Percentiles rank a stretch among this genome's conserved stretches.
These are phyloP conservation scores for Russula sp. DNA, from an alignment of 768 basidiomycete species.

Conservation along the genomic window DNA sequence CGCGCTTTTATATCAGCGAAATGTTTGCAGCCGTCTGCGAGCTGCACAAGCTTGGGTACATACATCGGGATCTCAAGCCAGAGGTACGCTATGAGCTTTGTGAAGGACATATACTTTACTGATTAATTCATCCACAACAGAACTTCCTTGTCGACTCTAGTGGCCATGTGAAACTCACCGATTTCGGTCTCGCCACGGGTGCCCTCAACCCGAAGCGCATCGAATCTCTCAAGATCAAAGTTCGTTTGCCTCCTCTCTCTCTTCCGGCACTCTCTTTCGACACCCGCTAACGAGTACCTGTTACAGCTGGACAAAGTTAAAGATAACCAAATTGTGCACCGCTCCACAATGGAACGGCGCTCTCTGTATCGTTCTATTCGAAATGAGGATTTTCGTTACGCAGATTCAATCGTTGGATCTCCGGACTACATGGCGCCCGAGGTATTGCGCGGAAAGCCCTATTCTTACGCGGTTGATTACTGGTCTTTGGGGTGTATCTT, in stretches of 20 bases:
- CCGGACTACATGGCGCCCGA: conserved; percentile 99
- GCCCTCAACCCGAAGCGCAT: conserved; percentile 93
- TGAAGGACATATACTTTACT: background rate
- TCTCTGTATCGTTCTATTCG: conserved; percentile 93
- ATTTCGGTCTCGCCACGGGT: conserved; percentile 96
- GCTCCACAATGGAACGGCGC: conserved; percentile 91
- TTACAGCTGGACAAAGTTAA: conserved; percentile 93
- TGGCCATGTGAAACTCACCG: conserved; percentile 96
- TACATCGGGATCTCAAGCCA: conserved; percentile 96
- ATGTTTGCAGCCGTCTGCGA: conserved; percentile 96
- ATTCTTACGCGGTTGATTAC: conserved; percentile 94
- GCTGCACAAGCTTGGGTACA: conserved; percentile 95
- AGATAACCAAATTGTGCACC: conserved; percentile 83
- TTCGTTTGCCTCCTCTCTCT: conserved; percentile 35
- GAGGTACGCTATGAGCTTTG: conserved; percentile 58
- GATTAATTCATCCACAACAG: conserved; percentile 40
- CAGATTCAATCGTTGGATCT: conserved; percentile 96
- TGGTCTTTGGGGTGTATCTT: conserved; percentile 99
- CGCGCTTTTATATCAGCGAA: conserved; percentile 94
- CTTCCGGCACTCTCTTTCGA: background rate
- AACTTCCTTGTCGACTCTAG: conserved; percentile 96
- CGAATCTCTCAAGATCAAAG: conserved; percentile 91
- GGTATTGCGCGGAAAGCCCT: conserved; percentile 90
- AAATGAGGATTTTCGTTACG: conserved; percentile 86
- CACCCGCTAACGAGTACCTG: conserved; percentile 11